Evolutionary conservation across 2,329 filamentous ascomycete species (phyloP), one percentile per base, ranked within the genome.

Genomic region (Claviceps fusiformis): DNA sequence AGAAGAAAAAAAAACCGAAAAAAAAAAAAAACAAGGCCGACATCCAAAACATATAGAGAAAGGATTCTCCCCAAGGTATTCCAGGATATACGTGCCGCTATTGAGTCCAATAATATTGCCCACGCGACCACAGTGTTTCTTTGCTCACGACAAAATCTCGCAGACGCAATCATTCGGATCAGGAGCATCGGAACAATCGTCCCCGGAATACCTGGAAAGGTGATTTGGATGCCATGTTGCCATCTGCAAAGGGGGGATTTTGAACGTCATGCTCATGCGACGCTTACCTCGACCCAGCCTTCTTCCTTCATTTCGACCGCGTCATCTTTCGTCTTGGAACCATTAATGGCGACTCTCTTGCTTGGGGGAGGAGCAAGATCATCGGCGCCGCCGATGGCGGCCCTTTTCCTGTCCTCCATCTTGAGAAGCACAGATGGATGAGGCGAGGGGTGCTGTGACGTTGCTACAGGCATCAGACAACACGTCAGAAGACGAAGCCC

Each of bases 361-460:
- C 84, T 87, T 27, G 92, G 91, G 62, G 92, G 92, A 61, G 87
- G 87, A 67, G 87, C 87, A 67, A 88, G 77, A 63, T 96, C 89
- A 70, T 93, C 88, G 66, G 82, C 76, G 68, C 86, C 87, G 72
- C 82, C 80, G 64, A 86, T 80, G 68, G 90, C 88, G 68, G 90
- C 87, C 82, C 93, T 85, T 82, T 98, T 98, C 82, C 93, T 89
- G 78, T 97, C 93, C 81, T 98, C 93, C 92, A 97, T 98, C 82
- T 93, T 95, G 77, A 83, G 78, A 75, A 88, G 79, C 80, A 84
- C 84, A 76, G 89, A 86, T 78, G 87, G 82, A 81, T 83, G 82
- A 78, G 85, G 79, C 68, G 74, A 72, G 72, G 85, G 78, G 73
- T 83, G 80, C 70, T 79, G 78, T 64, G 82, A 80, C 75, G 87